Evolutionary conservation across 2,329 filamentous ascomycete genomes (phyloP).

Genomic region (Trichophyton simii): DNA sequence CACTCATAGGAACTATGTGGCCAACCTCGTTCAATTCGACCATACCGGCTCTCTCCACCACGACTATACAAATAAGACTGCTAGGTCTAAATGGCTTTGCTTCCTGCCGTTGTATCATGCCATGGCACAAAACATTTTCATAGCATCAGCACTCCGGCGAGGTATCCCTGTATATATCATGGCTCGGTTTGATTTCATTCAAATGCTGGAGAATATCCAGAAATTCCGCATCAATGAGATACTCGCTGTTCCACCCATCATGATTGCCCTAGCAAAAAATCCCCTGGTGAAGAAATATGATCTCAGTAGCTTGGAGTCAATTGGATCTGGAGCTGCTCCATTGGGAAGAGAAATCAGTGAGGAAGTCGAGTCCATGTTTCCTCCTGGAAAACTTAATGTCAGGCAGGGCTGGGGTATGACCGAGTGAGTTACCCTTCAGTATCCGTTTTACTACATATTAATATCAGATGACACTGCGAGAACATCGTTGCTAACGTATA

Average conservation of each 20-base stretch:
- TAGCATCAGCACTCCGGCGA: conserved; percentile 45
- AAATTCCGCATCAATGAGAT: conserved; percentile 56
- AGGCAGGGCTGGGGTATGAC: conserved; percentile 84
- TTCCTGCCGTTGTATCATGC: conserved; percentile 70
- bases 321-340: conserved; percentile 59
- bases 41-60: conserved; percentile 36
- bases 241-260: conserved; percentile 59
- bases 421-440: conserved; percentile 37
- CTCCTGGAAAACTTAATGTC: conserved; percentile 37
- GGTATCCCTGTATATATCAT: conserved; percentile 64
- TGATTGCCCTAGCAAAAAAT: conserved; percentile 60
- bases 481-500: neutral
- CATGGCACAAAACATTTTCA: conserved; percentile 58
- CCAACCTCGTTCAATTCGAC: conserved; percentile 54
- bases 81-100: conserved; percentile 41
- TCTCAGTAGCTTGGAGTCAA: conserved; percentile 48
- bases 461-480: neutral
- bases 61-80: conserved; percentile 36
- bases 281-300: conserved; percentile 54
- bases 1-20: conserved; percentile 62
- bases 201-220: conserved; percentile 57
- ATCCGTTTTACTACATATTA: neutral
- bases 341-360: conserved; percentile 44
- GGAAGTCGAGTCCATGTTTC: conserved; percentile 48
- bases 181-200: conserved; percentile 61